Percentiles rank a stretch among this genome's conserved stretches.
Conservation (phyloP, 2,329 filamentous ascomycete species). For the Fusarium sp. region DNA sequence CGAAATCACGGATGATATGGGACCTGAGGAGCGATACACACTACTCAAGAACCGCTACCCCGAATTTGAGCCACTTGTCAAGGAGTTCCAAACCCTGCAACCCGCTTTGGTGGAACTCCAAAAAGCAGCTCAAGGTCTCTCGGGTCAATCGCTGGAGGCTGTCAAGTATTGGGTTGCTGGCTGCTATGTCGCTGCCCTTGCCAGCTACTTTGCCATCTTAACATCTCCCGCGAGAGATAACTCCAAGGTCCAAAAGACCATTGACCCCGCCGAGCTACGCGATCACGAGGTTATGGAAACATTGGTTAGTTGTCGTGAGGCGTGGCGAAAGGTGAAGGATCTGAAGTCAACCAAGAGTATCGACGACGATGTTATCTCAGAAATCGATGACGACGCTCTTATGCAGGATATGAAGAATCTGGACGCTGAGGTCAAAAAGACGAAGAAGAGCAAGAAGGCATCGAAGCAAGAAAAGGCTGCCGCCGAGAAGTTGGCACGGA, state of each 20-base stretch:
- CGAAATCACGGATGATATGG: slow-evolving; percentile 84
- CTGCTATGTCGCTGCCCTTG: slow-evolving; percentile 86
- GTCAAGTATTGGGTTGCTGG: slow-evolving; percentile 84
- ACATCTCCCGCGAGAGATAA: slow-evolving; percentile 78
- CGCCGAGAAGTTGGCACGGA: slow-evolving; percentile 55
- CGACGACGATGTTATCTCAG: slow-evolving; percentile 47
- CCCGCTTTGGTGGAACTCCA: slow-evolving; percentile 70
- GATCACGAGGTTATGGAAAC: slow-evolving; percentile 93
- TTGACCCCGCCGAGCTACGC: slow-evolving; percentile 82
- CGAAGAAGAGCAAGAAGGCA: slow-evolving; percentile 46
- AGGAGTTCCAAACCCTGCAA: slow-evolving; percentile 81
- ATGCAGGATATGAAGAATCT: slow-evolving; percentile 39
- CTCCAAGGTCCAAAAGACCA: slow-evolving; percentile 64
- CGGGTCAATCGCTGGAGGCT: slow-evolving; percentile 65
- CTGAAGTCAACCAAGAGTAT: slow-evolving; percentile 63
- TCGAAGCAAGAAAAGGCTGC: slow-evolving; percentile 52
- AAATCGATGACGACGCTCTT: slow-evolving; percentile 41
- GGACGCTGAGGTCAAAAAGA: slow-evolving; percentile 43
- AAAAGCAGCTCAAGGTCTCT: slow-evolving; percentile 64
- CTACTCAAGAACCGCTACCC: slow-evolving; percentile 86
- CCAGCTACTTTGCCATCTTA: slow-evolving; percentile 95
- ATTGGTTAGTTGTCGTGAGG: slow-evolving; percentile 79
- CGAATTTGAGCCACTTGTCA: slow-evolving; percentile 87
- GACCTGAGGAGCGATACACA: slow-evolving; percentile 76
- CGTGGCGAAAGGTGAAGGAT: slow-evolving; percentile 81